Evolutionary conservation across 129 eudicot genomes (phyloP), one percentile per base, ranked within the genome.

Genomic region (Pseudognaphalium luteoalbum): DNA sequence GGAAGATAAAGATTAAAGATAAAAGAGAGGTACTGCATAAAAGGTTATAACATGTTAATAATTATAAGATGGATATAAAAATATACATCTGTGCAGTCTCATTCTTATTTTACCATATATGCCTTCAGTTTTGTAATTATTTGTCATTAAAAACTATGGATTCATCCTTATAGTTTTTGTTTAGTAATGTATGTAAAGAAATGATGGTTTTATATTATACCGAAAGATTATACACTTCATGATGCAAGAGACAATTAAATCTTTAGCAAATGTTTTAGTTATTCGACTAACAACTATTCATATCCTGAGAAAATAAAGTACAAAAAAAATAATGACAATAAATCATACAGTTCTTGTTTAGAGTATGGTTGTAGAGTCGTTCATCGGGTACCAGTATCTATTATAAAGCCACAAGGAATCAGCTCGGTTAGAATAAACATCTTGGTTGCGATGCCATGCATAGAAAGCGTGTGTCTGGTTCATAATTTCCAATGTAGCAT

Each of bases 361-460:
- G 20, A 15, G 7, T 52, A 4, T 52, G 22, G 59, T 52, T 6
- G 21, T 52, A 16, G 59, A 52, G 21, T 52, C 59, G 3, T 52
- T 52, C 7, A 52, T 52, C 0, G 59, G 59, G 20, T 52, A 62
- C 70, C 50, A 65, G 70, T 65, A 65, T 6, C 81, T 92, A 72
- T 90, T 87, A 41, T 62, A 81, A 29, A 90, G 17, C 68, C 76
- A 71, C 5, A 87, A 79, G 6, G 88, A 72, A 75, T 90, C 96
- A 42, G 86, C 76, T 62, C 81, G 79, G 10, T 80, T 83, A 71
- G 54, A 81, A 67, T 85, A 85, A 17, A 93, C 97, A 73, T 91
- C 89, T 66, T 91, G 87, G 79, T 91, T 91, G 16, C 93, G 86
- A 59, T 91, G 70, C 97, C 97, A 91, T 47, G 81, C 84, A 83